phyloP scores from a whole-genome alignment of 805 yeast genomes.

The Saccharomycopsis capsularis region DNA sequence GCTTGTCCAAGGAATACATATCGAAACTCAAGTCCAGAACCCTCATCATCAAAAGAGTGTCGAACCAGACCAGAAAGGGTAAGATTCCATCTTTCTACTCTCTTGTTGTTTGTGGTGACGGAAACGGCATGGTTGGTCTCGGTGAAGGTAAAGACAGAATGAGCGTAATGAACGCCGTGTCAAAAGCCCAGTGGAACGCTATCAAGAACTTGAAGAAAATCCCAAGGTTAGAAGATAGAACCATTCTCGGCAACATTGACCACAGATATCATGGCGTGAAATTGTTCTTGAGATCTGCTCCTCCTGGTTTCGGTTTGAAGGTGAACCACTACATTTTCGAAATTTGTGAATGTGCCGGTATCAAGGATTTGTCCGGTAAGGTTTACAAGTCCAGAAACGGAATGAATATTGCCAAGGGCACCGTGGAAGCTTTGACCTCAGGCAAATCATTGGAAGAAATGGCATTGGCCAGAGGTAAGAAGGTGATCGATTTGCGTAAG shows the following conservation, averaged over 20 bases:
- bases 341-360: conserved; percentile 88
- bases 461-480: conserved; percentile 90
- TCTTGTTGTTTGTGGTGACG: conserved; percentile 85
- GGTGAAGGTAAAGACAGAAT: conserved; percentile 91
- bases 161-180: conserved; percentile 65
- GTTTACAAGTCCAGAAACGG: conserved; percentile 88
- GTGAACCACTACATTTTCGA: conserved; percentile 87
- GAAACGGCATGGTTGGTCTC: conserved; percentile 86
- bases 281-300: conserved; percentile 75
- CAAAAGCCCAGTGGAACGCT: conserved; percentile 90
- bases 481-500: conserved; percentile 86
- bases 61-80: conserved; percentile 89
- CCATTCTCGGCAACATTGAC: conserved; percentile 78
- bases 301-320: conserved; percentile 89
- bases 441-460: conserved; percentile 82
- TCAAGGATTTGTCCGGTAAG: conserved; percentile 87
- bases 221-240: conserved; percentile 86
- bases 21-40: conserved; percentile 57
- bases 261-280: conserved; percentile 83
- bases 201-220: conserved; percentile 74
- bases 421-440: conserved; percentile 74
- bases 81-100: conserved; percentile 78
- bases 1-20: conserved; percentile 56
- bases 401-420: conserved; percentile 89
- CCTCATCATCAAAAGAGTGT: conserved; percentile 68